Evolutionary conservation across 2,329 filamentous ascomycete species (phyloP).

Genomic region (Aciculosporium take): DNA sequence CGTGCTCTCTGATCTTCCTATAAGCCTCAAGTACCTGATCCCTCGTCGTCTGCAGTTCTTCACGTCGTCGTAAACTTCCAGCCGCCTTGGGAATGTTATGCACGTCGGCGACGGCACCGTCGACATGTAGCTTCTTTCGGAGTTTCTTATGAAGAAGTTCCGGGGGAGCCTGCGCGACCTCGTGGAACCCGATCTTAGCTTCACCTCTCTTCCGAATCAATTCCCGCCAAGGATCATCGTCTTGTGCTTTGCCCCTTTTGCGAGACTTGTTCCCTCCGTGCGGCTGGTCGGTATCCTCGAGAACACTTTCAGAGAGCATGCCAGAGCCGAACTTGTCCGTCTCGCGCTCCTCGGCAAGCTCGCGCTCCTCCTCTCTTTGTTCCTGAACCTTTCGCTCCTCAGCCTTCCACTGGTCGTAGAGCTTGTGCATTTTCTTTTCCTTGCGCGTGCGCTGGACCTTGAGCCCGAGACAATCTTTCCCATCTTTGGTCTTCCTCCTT

Average conservation of each 20-base stretch:
- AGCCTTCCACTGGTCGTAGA: slow-evolving; percentile 64
- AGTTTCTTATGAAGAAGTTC: slow-evolving; percentile 46
- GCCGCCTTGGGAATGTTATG: slow-evolving; percentile 23
- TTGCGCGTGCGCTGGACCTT: slow-evolving; percentile 65
- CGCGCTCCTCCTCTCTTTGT: slow-evolving; percentile 49
- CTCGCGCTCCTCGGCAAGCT: slow-evolving; percentile 48
- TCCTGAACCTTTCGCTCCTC: slow-evolving; percentile 50
- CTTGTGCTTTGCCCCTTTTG: slow-evolving; percentile 35
- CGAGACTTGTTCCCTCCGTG: slow-evolving; percentile 12
- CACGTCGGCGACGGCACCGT: slow-evolving; percentile 21
- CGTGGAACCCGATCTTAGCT: slow-evolving; percentile 34
- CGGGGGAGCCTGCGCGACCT: slow-evolving; percentile 63
- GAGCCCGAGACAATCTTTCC: slow-evolving; percentile 48
- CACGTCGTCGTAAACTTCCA: slow-evolving; percentile 24
- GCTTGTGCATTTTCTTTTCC: slow-evolving; percentile 68
- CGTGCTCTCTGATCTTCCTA: slow-evolving; percentile 22
- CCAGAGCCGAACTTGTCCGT: slow-evolving; percentile 42
- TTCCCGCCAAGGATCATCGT: slow-evolving; percentile 62
- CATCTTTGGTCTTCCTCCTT: slow-evolving; percentile 41
- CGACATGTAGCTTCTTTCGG: slow-evolving; percentile 19
- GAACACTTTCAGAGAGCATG: slow-evolving; percentile 19
- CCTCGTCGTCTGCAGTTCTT: slow-evolving; percentile 22
- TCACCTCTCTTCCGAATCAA: slow-evolving; percentile 53
- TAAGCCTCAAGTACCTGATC: slow-evolving; percentile 25
- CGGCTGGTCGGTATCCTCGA: slow-evolving; percentile 29